These are phyloP conservation scores for Pyricularia grisea DNA, from an alignment of 2,329 filamentous ascomycete genomes.

Conservation along the genomic window DNA sequence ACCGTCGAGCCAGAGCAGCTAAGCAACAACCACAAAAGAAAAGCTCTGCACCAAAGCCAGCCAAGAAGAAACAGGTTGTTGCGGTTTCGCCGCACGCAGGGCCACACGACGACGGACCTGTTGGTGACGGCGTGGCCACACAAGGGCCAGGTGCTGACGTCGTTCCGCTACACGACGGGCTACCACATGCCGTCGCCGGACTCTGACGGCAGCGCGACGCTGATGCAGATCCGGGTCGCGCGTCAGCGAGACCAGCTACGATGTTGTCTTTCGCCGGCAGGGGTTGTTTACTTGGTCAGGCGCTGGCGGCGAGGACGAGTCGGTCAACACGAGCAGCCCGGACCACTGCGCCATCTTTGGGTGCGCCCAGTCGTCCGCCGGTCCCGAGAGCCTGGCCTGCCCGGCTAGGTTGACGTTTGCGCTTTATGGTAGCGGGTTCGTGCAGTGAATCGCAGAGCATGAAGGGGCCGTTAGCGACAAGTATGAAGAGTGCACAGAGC, in stretches of 20 bases:
- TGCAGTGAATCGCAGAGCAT: conserved; percentile 8
- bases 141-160: conserved; percentile 42
- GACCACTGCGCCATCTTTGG: conserved; percentile 30
- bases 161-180: conserved; percentile 46
- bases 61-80: conserved; percentile 41
- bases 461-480: conserved; percentile 5
- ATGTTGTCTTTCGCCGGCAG: conserved; percentile 56
- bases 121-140: conserved; percentile 50
- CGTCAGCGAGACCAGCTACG: conserved; percentile 48
- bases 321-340: conserved; percentile 34
- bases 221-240: conserved; percentile 51
- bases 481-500: conserved; percentile 2
- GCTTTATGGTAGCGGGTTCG: conserved; percentile 15
- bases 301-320: conserved; percentile 16
- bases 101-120: conserved; percentile 47
- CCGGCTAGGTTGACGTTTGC: conserved; percentile 7
- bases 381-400: conserved; percentile 7
- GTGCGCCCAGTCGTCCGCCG: conserved; percentile 41
- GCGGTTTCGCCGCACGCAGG: conserved; percentile 45
- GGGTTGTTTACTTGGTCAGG: conserved; percentile 39
- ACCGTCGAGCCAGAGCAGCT: not conserved
- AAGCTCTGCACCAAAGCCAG: conserved; percentile 35
- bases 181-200: conserved; percentile 52
- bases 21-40: not conserved
- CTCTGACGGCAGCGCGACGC: conserved; percentile 41